Evolutionary conservation across 345 rosid species (phyloP), one percentile per base, ranked within the genome.

Genomic region (Dipteronia sinensis): DNA sequence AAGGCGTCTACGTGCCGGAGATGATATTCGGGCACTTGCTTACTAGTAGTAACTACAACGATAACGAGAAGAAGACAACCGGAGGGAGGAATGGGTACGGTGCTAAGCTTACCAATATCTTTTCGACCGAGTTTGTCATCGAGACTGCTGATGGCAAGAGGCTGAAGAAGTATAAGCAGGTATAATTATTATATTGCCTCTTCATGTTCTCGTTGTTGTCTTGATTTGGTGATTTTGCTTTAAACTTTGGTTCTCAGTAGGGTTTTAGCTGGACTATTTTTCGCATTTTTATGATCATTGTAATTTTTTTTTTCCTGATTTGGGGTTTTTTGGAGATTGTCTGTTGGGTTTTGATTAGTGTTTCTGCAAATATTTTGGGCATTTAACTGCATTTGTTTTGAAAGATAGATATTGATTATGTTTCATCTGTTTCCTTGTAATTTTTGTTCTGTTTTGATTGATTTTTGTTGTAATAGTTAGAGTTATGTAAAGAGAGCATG

Each of bases 71-170:
- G 90, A 97, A 97, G 88, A 97, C 99, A 1, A 97, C 99, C 5
- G 98, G 99, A 17, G 99, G 98, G 6, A 87, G 99, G 72, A 97
- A 97, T 13, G 98, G 98, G 1, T 94, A 90, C 25, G 99, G 99
- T 9, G 98, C 99, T 2, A 94, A 97, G 90, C 96, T 97, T 7
- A 85, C 99, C 0, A 97, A 97, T 61, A 94, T 94, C 34, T 97
- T 97, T 83, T 94, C 98, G 0, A 91, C 89, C 0, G 94, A 97
- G 85, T 97, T 97, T 80, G 85, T 83, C 10, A 92, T 97, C 0
- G 98, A 97, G 81, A 97, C 99, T 0, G 98, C 98, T 0, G 97
- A 97, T 76, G 98, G 97, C 1, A 90, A 81, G 82, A 79, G 98
- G 10, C 88, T 71, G 81, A 92, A 89, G 81, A 91, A 89, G 82